A percentile compares a stretch with the other conserved stretches of the same genome.
Evolutionary conservation across 208 protist species (phyloP).

Genomic region (Acanthamoeba polyphaga): DNA sequence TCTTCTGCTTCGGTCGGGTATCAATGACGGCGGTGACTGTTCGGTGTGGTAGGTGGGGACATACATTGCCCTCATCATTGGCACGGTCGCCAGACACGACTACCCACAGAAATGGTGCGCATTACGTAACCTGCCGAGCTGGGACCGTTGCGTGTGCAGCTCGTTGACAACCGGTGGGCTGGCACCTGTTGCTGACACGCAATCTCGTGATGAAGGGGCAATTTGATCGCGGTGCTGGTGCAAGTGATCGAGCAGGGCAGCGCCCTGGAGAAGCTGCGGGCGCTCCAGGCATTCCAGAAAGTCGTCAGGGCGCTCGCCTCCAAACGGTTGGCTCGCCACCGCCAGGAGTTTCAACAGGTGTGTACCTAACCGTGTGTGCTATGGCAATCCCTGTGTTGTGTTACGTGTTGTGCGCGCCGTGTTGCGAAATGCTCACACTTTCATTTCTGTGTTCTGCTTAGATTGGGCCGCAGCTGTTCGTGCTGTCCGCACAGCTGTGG

Average conservation of each 20-base stretch:
- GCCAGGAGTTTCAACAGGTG: conserved; percentile 62
- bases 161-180: too few relatives aligned
- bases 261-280: conserved; percentile 18
- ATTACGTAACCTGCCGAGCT: neutral
- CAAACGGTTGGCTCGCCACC: conserved; percentile 53
- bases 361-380: neutral
- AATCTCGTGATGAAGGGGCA: neutral
- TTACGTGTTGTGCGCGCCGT: too few relatives aligned
- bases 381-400: neutral
- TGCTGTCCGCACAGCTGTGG: conserved; percentile 47
- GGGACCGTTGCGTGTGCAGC: neutral
- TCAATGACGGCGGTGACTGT: neutral
- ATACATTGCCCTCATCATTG: conserved; percentile 52
- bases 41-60: conserved; percentile 2
- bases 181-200: neutral
- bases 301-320: conserved; percentile 61
- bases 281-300: conserved; percentile 45
- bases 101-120: conserved; percentile 67
- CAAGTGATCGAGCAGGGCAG: conserved; percentile 53
- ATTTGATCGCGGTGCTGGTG: conserved; percentile 51
- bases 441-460: neutral
- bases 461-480: conserved; percentile 66
- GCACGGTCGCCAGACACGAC: conserved; percentile 62
- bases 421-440: neutral
- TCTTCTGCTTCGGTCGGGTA: too few relatives aligned